These are phyloP conservation scores for Fusarium redolens DNA, from an alignment of 2,329 filamentous ascomycete genomes.

Conservation along the genomic window DNA sequence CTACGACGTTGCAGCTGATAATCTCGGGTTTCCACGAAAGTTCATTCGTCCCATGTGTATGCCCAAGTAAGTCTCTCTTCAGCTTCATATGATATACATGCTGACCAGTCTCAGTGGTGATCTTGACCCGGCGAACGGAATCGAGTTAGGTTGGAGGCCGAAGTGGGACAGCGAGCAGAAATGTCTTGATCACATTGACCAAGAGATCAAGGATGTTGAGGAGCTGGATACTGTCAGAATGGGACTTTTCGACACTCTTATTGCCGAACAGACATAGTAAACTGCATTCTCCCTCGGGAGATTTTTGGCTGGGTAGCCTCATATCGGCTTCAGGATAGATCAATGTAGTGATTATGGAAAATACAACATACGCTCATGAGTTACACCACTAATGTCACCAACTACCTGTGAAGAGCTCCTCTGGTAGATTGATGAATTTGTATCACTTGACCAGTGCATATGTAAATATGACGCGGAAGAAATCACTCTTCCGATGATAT, in stretches of 20 bases:
- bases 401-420: too few relatives aligned
- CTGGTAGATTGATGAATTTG: too few relatives aligned
- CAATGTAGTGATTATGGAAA: too few relatives aligned
- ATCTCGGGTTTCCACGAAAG: conserved; percentile 45
- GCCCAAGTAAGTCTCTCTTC: conserved; percentile 1
- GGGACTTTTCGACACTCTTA: conserved; percentile 15
- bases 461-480: background rate
- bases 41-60: conserved; percentile 23
- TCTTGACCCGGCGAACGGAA: conserved; percentile 2
- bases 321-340: too few relatives aligned
- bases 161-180: conserved; percentile 14
- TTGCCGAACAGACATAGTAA: background rate
- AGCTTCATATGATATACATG: fast-evolving
- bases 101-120: conserved; percentile 8
- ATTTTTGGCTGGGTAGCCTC: too few relatives aligned
- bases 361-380: too few relatives aligned
- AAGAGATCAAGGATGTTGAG: conserved; percentile 19
- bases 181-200: conserved; percentile 8
- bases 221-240: conserved; percentile 29
- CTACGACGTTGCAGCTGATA: conserved; percentile 47
- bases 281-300: too few relatives aligned
- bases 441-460: background rate
- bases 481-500: too few relatives aligned
- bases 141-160: conserved; percentile 26
- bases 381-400: too few relatives aligned